Evolutionary conservation across 345 rosid species (phyloP).

Genomic region (Noccaea bulbosa): DNA sequence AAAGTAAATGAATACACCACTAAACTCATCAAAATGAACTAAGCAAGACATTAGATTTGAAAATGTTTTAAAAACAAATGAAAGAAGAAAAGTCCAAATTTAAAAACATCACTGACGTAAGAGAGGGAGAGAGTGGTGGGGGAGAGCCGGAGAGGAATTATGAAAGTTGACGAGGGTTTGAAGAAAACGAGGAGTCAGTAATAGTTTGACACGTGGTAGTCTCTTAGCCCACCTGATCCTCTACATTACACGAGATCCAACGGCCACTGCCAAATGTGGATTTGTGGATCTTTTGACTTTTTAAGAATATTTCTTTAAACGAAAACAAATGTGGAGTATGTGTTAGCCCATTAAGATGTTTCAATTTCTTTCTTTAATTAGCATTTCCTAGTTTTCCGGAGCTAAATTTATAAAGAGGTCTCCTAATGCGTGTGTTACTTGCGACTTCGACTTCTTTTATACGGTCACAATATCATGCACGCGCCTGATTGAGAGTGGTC

Average conservation of each 20-base stretch:
- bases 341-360: conserved; percentile 8
- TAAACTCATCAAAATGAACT: conserved; percentile 32
- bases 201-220: conserved; percentile 33
- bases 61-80: background rate
- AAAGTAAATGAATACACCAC: conserved; percentile 27
- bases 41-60: background rate
- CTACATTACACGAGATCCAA: conserved; percentile 34
- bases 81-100: conserved; percentile 26
- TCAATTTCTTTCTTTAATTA: background rate
- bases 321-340: background rate
- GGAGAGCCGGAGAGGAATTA: conserved; percentile 23
- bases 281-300: conserved; percentile 30
- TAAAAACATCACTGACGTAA: conserved; percentile 25
- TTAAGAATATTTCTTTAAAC: conserved; percentile 11
- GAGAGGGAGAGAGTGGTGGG: conserved; percentile 34
- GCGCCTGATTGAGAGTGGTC: conserved; percentile 15
- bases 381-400: conserved; percentile 29
- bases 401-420: background rate
- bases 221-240: background rate
- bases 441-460: background rate
- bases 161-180: conserved; percentile 37
- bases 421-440: background rate
- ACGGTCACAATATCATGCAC: conserved; percentile 10
- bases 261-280: conserved; percentile 18
- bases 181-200: conserved; percentile 31